These are phyloP conservation scores for Microbotryum lychnidis-dioicae DNA, from an alignment of 1,284 basidiomycete genomes.

Conservation along the genomic window DNA sequence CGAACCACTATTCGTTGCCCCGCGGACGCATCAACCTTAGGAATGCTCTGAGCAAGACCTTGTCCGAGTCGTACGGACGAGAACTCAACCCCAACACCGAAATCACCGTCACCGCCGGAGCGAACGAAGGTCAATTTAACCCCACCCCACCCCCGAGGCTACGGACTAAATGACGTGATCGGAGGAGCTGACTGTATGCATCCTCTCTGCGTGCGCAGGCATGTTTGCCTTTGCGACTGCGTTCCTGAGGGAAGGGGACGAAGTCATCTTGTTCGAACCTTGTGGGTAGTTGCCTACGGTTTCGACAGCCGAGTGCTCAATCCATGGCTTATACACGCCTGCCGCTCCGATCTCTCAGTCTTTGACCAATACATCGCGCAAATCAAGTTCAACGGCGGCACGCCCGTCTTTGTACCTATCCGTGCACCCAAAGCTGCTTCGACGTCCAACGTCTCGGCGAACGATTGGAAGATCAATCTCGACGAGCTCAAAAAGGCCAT, in stretches of 20 bases:
- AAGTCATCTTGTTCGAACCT: conserved; percentile 92
- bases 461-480: conserved; percentile 77
- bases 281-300: conserved; percentile 33
- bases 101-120: conserved; percentile 89
- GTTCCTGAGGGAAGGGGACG: conserved; percentile 80
- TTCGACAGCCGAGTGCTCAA: not conserved
- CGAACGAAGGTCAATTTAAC: conserved; percentile 68
- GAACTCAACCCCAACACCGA: conserved; percentile 76
- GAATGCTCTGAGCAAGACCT: conserved; percentile 69
- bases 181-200: not conserved
- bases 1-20: conserved; percentile 44
- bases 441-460: conserved; percentile 46
- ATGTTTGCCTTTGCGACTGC: conserved; percentile 73
- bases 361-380: conserved; percentile 89
- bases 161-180: not conserved
- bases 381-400: conserved; percentile 72
- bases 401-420: conserved; percentile 87
- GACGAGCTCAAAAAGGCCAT: conserved; percentile 74
- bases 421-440: conserved; percentile 59
- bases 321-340: not conserved
- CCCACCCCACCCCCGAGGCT: not conserved
- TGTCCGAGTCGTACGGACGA: conserved; percentile 51
- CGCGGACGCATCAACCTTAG: conserved; percentile 76
- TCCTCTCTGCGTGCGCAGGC: conserved; percentile 47
- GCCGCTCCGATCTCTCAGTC: conserved; percentile 48